These are phyloP conservation scores for Lichtheimia corymbifera DNA, from an alignment of 371 early-diverging fungal genomes.

Conservation along the genomic window DNA sequence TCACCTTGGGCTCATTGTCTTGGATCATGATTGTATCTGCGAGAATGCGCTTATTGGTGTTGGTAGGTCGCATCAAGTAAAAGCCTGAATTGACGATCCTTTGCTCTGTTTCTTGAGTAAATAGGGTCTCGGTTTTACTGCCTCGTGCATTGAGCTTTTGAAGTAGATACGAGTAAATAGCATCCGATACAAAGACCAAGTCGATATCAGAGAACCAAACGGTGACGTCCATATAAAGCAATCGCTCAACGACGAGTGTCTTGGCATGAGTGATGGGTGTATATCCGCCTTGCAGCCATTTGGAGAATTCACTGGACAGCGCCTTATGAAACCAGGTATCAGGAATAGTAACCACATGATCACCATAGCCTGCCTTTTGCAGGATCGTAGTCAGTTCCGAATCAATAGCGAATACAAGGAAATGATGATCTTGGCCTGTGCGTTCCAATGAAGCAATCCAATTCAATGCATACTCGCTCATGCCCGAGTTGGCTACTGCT, in stretches of 20 bases:
- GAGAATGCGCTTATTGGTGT: constrained; percentile 40
- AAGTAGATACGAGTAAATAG: constrained; percentile 38
- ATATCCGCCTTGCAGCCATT: constrained; percentile 27
- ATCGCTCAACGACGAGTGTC: constrained; percentile 36
- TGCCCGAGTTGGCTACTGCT: constrained; percentile 37
- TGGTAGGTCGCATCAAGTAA: constrained; percentile 48
- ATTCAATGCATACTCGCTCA: constrained; percentile 35
- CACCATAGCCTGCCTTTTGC: constrained; percentile 18
- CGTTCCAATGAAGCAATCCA: constrained; percentile 36
- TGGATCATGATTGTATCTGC: constrained; percentile 44
- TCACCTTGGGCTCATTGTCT: constrained; percentile 43
- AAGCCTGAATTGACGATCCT: constrained; percentile 48
- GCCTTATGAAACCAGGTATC: constrained; percentile 32
- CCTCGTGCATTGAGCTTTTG: constrained; percentile 31
- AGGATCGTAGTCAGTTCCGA: constrained; percentile 23
- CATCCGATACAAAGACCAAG: constrained; percentile 41
- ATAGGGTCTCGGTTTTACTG: constrained; percentile 34
- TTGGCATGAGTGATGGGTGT: constrained; percentile 43
- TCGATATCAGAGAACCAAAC: constrained; percentile 56
- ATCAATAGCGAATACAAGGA: constrained; percentile 39
- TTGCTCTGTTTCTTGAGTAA: constrained; percentile 46
- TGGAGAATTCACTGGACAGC: constrained; percentile 24
- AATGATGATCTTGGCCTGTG: constrained; percentile 19
- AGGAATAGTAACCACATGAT: constrained; percentile 34
- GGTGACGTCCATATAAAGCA: constrained; percentile 35